Percentiles rank a stretch among this genome's conserved stretches.
phyloP scores from a whole-genome alignment of 2,329 filamentous ascomycete species.

The Talaromyces verruculosus region DNA sequence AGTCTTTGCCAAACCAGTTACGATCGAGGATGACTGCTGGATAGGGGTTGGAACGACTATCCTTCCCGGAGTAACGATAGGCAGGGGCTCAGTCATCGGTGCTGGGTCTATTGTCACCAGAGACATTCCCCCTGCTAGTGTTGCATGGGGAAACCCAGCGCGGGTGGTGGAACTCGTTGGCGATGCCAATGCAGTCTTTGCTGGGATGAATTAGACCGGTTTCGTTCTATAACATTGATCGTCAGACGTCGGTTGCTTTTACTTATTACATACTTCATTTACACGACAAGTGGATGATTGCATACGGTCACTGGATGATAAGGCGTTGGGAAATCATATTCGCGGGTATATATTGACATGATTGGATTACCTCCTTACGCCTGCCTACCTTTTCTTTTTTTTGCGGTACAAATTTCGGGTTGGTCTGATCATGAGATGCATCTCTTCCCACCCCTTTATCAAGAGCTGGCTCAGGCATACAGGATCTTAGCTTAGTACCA shows the following conservation, averaged over 20 bases:
- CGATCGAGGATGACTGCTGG: slow-evolving; percentile 48
- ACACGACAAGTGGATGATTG: slow-evolving; percentile 8
- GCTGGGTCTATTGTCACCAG: slow-evolving; percentile 37
- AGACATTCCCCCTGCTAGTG: slow-evolving; percentile 29
- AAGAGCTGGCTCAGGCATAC: slow-evolving; percentile 1
- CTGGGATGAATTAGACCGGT: not conserved
- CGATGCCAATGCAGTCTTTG: not conserved
- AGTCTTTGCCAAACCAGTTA: slow-evolving; percentile 48
- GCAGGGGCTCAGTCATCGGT: slow-evolving; percentile 37
- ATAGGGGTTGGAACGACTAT: slow-evolving; percentile 46
- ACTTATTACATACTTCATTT: not conserved
- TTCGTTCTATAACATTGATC: not conserved
- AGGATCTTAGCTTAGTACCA: not conserved
- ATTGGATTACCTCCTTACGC: not conserved
- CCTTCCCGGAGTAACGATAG: slow-evolving; percentile 40
- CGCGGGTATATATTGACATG: slow-evolving; percentile 1
- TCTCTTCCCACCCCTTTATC: not conserved
- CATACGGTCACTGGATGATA: slow-evolving; percentile 6
- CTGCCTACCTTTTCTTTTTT: slow-evolving; percentile 1
- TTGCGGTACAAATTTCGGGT: slow-evolving; percentile 1
- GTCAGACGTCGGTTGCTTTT: not conserved
- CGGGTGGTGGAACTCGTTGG: slow-evolving; percentile 20
- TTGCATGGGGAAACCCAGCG: slow-evolving; percentile 42
- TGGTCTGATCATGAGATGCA: slow-evolving; percentile 4
- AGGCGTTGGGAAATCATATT: slow-evolving; percentile 7